A percentile compares a stretch with the other conserved stretches of the same genome.
Evolutionary conservation across 163 green algal genomes (phyloP).

Genomic region (Chlamydomonas reinhardtii): DNA sequence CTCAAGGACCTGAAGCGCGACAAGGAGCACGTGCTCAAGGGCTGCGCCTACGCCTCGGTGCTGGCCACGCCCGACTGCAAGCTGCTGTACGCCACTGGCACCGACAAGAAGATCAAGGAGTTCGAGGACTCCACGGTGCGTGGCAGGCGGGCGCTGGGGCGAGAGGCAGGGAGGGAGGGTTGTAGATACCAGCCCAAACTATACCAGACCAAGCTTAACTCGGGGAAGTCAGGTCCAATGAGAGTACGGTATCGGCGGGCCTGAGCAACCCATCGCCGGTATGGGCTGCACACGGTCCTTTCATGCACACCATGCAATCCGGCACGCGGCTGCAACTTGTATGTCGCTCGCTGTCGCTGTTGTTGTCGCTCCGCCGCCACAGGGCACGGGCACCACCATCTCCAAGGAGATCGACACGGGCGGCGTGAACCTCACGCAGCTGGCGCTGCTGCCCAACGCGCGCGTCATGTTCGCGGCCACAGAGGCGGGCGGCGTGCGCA

Average conservation of each 20-base stretch:
- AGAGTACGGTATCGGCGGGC: too few species aligned
- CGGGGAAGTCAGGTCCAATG: too few species aligned
- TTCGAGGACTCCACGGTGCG: slow-evolving; percentile 80
- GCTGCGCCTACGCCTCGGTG: slow-evolving; percentile 82
- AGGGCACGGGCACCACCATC: slow-evolving; percentile 76
- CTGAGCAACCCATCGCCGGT: too few species aligned
- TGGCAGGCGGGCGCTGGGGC: too few species aligned
- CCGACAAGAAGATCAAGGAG: slow-evolving; percentile 89
- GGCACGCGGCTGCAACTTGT: too few species aligned
- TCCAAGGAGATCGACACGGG: slow-evolving; percentile 81
- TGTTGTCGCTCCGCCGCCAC: neutral
- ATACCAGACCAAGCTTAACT: too few species aligned
- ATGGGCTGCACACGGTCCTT: too few species aligned
- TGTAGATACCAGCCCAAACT: too few species aligned
- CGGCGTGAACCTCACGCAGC: slow-evolving; percentile 55
- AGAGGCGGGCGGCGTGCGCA: slow-evolving; percentile 77
- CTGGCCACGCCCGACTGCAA: slow-evolving; percentile 72
- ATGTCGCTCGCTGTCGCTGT: too few species aligned
- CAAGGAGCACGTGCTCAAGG: slow-evolving; percentile 92
- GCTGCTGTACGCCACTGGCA: slow-evolving; percentile 76
- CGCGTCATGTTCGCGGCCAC: slow-evolving; percentile 85
- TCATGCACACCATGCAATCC: too few species aligned
- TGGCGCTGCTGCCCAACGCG: slow-evolving; percentile 51
- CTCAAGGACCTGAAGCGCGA: slow-evolving; percentile 83
- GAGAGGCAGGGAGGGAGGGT: too few species aligned